phyloP scores from a whole-genome alignment of 2,329 filamentous ascomycete species.

The Grosmannia huntii region DNA sequence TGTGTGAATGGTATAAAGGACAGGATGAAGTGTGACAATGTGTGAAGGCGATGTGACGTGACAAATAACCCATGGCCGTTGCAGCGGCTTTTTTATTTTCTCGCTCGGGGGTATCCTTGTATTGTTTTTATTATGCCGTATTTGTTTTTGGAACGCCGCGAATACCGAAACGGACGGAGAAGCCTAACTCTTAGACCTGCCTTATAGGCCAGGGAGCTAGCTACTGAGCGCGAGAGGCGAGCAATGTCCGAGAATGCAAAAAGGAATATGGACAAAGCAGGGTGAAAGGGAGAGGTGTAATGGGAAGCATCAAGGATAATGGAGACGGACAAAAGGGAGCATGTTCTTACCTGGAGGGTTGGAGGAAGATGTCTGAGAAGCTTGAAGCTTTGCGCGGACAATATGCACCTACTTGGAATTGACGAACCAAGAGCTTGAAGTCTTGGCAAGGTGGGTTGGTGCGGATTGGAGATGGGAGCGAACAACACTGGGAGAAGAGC shows the following conservation, averaged over 20 bases:
- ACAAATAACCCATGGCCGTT: background rate
- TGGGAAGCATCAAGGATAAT: background rate
- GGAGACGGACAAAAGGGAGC: background rate
- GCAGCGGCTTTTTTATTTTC: conserved; percentile 9
- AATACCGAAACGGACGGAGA: conserved; percentile 9
- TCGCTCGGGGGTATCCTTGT: conserved; percentile 4
- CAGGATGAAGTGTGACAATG: background rate
- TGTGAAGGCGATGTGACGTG: background rate
- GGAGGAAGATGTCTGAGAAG: background rate
- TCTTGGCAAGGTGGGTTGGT: conserved; percentile 6
- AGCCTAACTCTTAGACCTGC: conserved; percentile 10
- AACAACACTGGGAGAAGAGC: conserved; percentile 6
- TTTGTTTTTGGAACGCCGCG: conserved; percentile 12
- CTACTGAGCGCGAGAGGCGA: background rate
- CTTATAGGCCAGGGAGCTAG: conserved; percentile 1
- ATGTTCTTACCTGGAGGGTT: background rate
- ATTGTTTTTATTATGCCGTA: background rate
- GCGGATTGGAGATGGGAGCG: conserved; percentile 1
- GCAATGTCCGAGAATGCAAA: background rate
- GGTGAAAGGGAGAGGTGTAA: background rate
- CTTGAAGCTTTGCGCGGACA: background rate
- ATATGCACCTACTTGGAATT: background rate
- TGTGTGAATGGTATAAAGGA: too few relatives aligned
- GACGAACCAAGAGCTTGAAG: background rate
- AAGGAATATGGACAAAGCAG: background rate